Conservation (phyloP, 148 eudicot species). For the Persicaria tinctoria region DNA sequence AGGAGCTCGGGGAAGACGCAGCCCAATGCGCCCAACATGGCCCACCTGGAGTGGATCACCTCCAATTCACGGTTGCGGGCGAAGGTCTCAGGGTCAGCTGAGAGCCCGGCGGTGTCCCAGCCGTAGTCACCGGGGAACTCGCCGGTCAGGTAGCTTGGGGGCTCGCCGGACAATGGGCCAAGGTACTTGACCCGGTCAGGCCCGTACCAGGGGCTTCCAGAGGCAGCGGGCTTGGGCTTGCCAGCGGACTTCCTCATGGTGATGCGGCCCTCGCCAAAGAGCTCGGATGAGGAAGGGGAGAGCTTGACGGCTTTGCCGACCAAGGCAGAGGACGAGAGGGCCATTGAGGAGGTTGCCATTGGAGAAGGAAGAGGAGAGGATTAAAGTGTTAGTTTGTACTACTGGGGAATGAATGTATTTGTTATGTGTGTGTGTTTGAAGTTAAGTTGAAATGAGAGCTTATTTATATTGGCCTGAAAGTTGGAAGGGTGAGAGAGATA, state of each 20-base stretch:
- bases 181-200: constrained; percentile 41
- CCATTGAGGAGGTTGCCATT: constrained; percentile 44
- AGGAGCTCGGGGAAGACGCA: constrained; percentile 36
- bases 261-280: constrained; percentile 19
- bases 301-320: constrained; percentile 26
- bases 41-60: constrained; percentile 39
- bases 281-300: constrained; percentile 18
- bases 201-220: constrained; percentile 41
- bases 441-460: neutral
- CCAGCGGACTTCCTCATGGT: constrained; percentile 28
- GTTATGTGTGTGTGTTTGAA: neutral
- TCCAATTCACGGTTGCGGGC: constrained; percentile 37
- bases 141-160: constrained; percentile 36
- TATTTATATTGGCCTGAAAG: neutral
- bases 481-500: neutral
- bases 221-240: constrained; percentile 22
- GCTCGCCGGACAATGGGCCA: constrained; percentile 40
- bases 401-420: neutral
- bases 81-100: constrained; percentile 43
- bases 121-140: constrained; percentile 43
- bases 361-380: no score
- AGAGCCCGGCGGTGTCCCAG: constrained; percentile 39
- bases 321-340: constrained; percentile 28
- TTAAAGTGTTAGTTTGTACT: neutral
- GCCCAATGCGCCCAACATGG: constrained; percentile 38